Base-by-base conservation (phyloP, 441 rosid species). In the Populus trichocarpa region DNA sequence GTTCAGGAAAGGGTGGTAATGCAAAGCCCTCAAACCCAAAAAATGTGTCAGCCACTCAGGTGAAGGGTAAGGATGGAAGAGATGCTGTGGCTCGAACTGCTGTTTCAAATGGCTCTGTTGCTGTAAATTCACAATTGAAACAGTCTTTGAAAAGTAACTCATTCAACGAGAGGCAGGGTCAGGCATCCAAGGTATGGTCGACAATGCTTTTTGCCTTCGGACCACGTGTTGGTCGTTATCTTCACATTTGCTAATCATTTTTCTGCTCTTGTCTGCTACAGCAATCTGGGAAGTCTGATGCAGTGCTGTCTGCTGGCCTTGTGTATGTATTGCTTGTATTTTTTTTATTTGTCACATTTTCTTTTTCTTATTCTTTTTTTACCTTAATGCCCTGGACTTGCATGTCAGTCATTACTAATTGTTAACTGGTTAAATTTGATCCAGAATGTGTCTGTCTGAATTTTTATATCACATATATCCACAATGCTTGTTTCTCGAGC, bases 271-370 rank as follows among this genome's bases (percentile, higher is more conserved):
- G 36, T 83, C 77, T 82, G 78, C 66, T 81, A 46, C 90, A 92
- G 89, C 91, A 88, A 80, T 80, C 88, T 78, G 90, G 79, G 83
- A 93, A 91, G 79, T 81, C 90, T 69, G 89, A 81, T 79, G 78
- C 85, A 46, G 82, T 83, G 70, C 57, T 76, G 26, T 79, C 91
- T 71, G 93, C 87, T 82, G 87, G 82, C 68, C 57, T 71, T 66
- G 79, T 53, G 99, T 96, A 94, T 77, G 93, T 82, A 42, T 77
- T 74, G 40, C 32, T 75, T 74, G 32, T 13, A 7, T 35, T 32
- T 30, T 30, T 33, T 23, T 65, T 30, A 5, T 65, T 8, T 69
- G 13, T 33, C n/a, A 9, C 36, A 20, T 40, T 68, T 77, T 63
- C 28, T 30, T 30, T 30, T 30, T 3, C 4, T 30, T 30, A 30